A percentile compares a stretch with the other conserved stretches of the same genome.
phyloP scores from a whole-genome alignment of 2,329 filamentous ascomycete genomes.

The Macrophomina phaseolina region DNA sequence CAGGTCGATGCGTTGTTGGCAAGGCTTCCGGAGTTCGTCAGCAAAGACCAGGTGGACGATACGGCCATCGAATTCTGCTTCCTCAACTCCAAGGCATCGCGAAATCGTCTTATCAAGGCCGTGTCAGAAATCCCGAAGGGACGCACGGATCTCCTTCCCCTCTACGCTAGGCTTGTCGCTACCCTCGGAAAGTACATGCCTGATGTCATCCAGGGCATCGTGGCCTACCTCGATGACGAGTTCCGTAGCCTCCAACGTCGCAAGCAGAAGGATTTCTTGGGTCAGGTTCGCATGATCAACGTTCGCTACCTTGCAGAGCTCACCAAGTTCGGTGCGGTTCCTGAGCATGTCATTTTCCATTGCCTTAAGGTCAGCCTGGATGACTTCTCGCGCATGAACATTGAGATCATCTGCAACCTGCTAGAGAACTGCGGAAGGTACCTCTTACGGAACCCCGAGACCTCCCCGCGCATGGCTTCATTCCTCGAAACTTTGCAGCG shows the following conservation, averaged over 20 bases:
- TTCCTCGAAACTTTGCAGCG: conserved; percentile 94
- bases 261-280: conserved; percentile 96
- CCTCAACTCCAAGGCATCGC: conserved; percentile 95
- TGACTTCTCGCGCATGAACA: conserved; percentile 98
- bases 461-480: conserved; percentile 87
- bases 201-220: conserved; percentile 89
- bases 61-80: conserved; percentile 97
- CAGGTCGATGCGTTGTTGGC: conserved; percentile 91
- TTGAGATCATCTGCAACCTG: conserved; percentile 96
- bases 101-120: conserved; percentile 90
- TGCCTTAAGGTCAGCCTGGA: conserved; percentile 97
- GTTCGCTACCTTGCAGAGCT: conserved; percentile 97
- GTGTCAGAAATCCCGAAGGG: conserved; percentile 95
- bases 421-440: conserved; percentile 97
- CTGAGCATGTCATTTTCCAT: conserved; percentile 98
- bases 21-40: conserved; percentile 87
- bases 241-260: conserved; percentile 95
- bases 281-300: conserved; percentile 90
- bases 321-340: conserved; percentile 97
- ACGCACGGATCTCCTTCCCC: conserved; percentile 85
- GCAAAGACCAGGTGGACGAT: conserved; percentile 89
- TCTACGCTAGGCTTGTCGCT: conserved; percentile 90
- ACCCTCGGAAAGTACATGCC: conserved; percentile 93
- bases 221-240: conserved; percentile 92
- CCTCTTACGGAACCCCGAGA: conserved; percentile 88